Evolutionary conservation across 2,329 filamentous ascomycete genomes (phyloP), one percentile per base, ranked within the genome.

Genomic region (Talaromyces marneffei): DNA sequence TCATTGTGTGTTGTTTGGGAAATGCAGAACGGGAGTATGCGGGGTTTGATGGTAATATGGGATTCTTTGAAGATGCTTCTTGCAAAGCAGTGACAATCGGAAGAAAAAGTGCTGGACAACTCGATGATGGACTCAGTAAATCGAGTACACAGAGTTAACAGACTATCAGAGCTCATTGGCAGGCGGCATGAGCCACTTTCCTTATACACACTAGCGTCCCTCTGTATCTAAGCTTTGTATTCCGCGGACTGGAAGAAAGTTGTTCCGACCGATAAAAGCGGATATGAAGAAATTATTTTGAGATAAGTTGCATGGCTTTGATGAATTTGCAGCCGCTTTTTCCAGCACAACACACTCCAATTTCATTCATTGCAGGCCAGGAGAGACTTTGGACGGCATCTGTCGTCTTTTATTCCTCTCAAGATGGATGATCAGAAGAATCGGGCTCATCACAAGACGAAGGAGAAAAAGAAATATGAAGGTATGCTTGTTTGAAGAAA

Each of bases 391-490:
- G 31, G 53, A 61, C 62, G 39, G n/a, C 33, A 29, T 27, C 12
- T 46, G 23, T 37, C 37, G 18, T 52, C 33, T 14, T 33, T n/a
- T 2, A 10, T n/a, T 35, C 23, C 6, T 37, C 44, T 55, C 63
- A 82, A 65, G 68, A 92, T 92, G 89, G 89, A 92, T 74, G 84
- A 91, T 64, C 92, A 97, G 79, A 76, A 83, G 48, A 92, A 97
- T 72, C 87, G 91, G 77, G 85, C 91, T 70, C 93, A 97, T 81
- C 84, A 92, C 71, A 87, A 90, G 71, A 80, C 87, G 31, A 97
- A 96, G 78, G 90, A 94, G 78, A 96, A 95, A 82, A 95, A 95
- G 81, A 85, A 88, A 75, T 82, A 75, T 53, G 72, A 86, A 46
- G 87, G 85, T 73, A 86, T 84, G 72, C 63, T n/a, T 9, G 48